Percentiles rank a stretch among this genome's conserved stretches.
phyloP scores from a whole-genome alignment of 495 filamentous ascomycete species.

The Pyrenopolyporus hunteri region DNA sequence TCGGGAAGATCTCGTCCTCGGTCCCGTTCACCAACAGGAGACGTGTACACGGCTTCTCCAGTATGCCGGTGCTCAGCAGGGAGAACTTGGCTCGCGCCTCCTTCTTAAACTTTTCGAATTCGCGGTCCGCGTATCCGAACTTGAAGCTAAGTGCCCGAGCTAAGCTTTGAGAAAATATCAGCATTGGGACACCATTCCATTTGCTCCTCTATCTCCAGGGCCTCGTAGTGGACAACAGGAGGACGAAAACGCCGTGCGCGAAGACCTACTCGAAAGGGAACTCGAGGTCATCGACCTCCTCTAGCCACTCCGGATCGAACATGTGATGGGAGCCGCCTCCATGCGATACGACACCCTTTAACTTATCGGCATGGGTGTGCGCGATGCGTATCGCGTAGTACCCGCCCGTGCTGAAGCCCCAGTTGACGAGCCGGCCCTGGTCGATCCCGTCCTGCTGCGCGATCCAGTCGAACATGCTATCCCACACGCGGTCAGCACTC shows the following conservation, averaged over 20 bases:
- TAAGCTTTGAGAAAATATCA: constrained; percentile 47
- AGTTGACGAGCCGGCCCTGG: constrained; percentile 59
- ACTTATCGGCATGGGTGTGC: constrained; percentile 64
- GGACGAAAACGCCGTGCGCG: background rate
- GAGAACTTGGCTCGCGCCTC: constrained; percentile 69
- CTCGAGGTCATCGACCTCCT: constrained; percentile 66
- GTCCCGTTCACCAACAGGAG: constrained; percentile 72
- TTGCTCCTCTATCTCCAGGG: background rate
- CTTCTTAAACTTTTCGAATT: constrained; percentile 60
- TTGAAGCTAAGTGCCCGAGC: constrained; percentile 67
- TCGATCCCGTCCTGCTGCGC: constrained; percentile 57
- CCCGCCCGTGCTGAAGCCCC: constrained; percentile 74
- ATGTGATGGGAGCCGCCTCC: constrained; percentile 72
- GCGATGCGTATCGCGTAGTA: constrained; percentile 73
- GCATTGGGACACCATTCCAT: background rate
- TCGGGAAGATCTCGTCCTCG: constrained; percentile 71
- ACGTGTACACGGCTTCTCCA: constrained; percentile 64
- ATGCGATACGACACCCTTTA: constrained; percentile 65
- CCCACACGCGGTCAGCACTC: constrained; percentile 61
- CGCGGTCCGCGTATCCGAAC: constrained; percentile 61
- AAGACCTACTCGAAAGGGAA: constrained; percentile 71
- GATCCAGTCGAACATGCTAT: constrained; percentile 69
- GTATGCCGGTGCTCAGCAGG: constrained; percentile 65
- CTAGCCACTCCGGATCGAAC: constrained; percentile 67
- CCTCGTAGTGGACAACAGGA: background rate